Conservation (phyloP, 257 asterid genomes). For the Solanum bukasovii region DNA sequence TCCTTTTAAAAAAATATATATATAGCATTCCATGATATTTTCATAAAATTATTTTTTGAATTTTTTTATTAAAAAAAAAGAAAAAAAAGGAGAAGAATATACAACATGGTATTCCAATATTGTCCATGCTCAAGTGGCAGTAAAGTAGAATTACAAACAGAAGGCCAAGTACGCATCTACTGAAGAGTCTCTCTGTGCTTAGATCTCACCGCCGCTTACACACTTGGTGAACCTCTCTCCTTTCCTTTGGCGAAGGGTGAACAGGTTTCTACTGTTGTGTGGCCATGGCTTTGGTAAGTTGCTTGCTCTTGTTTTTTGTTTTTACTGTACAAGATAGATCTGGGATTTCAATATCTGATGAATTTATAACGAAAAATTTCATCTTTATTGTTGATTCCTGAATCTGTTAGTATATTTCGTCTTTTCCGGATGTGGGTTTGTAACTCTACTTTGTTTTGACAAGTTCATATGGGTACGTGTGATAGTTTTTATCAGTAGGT, state of each 20-base stretch:
- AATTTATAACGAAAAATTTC: not conserved
- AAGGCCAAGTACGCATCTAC: not conserved
- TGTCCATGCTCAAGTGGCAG: not conserved
- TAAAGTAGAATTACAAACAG: not conserved
- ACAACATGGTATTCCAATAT: not conserved
- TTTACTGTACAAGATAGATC: not conserved
- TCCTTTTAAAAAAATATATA: too few species aligned
- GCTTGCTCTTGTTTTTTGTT: not conserved
- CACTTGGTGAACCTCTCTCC: not conserved
- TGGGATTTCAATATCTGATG: not conserved
- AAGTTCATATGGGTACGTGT: not conserved
- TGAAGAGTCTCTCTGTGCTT: not conserved
- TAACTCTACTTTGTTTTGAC: not conserved
- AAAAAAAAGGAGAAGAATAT: too few species aligned
- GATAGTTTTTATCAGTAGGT: not conserved
- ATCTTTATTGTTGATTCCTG: not conserved
- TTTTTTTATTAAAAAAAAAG: too few species aligned
- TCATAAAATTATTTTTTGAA: too few species aligned
- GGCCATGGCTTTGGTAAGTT: conserved; percentile 72
- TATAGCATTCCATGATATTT: too few species aligned
- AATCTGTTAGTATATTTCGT: not conserved
- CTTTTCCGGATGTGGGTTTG: not conserved
- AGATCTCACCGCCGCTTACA: not conserved
- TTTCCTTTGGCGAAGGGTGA: not conserved
- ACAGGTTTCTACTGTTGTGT: conserved; percentile 14